Conservation (phyloP, 495 filamentous ascomycete species). For the Hypoxylon subgilvum region DNA sequence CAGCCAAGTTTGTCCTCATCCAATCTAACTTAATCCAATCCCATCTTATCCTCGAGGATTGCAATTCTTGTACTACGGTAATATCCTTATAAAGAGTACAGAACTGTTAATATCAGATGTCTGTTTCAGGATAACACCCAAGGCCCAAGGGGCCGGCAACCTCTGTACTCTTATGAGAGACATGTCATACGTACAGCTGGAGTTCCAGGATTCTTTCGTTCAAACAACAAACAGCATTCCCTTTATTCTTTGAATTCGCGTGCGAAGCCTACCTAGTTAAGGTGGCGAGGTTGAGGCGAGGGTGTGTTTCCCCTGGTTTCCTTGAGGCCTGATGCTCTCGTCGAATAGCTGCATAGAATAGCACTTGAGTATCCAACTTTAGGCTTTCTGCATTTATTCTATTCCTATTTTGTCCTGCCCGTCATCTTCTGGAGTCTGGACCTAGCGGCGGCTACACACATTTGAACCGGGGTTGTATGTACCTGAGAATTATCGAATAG, state of each 20-base stretch:
- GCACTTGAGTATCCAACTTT: too few relatives aligned
- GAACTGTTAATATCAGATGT: conserved; percentile 16
- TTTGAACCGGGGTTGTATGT: conserved; percentile 12
- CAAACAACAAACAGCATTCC: conserved; percentile 30
- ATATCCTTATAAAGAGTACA: too few relatives aligned
- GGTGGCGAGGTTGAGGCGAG: too few relatives aligned
- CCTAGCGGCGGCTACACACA: conserved; percentile 4
- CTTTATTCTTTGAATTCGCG: conserved; percentile 1
- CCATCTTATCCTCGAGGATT: conserved; percentile 16
- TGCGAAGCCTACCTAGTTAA: conserved; percentile 6
- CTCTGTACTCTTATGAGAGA: too few relatives aligned
- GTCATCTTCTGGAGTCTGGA: conserved; percentile 28
- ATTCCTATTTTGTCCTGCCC: conserved; percentile 23
- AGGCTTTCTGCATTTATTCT: conserved; percentile 25
- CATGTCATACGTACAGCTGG: too few relatives aligned
- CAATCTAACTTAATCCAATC: too few relatives aligned
- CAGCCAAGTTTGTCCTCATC: too few relatives aligned
- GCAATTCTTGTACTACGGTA: neutral
- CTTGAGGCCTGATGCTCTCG: neutral
- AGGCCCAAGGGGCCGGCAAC: neutral
- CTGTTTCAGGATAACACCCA: conserved; percentile 31
- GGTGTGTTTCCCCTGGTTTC: neutral
- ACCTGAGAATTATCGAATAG: too few relatives aligned
- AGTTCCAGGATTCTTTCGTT: neutral
- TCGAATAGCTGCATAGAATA: neutral